These are phyloP conservation scores for Tillandsia fasciculata DNA, from an alignment of 176 grass and related monocot genomes.

Conservation along the genomic window DNA sequence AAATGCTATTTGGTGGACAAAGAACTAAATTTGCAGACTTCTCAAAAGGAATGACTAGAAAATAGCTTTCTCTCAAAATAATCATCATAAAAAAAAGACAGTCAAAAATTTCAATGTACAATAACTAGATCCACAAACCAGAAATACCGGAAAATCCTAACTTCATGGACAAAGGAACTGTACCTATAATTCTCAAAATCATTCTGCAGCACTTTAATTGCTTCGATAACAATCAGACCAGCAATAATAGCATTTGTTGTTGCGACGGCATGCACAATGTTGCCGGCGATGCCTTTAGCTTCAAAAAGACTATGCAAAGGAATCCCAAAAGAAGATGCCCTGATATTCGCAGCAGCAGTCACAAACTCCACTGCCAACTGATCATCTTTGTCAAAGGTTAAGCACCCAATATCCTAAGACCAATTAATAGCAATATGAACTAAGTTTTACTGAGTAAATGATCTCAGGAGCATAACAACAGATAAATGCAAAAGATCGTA, in stretches of 20 bases:
- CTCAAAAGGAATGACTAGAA: neutral
- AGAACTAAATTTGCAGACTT: slow-evolving; percentile 6
- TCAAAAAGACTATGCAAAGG: slow-evolving; percentile 89
- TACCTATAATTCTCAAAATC: slow-evolving; percentile 77
- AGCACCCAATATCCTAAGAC: slow-evolving; percentile 71
- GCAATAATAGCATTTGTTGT: slow-evolving; percentile 97
- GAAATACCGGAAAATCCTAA: too few species aligned
- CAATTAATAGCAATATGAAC: neutral
- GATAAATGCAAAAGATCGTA: slow-evolving; percentile 8
- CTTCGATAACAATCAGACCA: slow-evolving; percentile 95
- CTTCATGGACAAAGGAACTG: neutral
- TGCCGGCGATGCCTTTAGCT: slow-evolving; percentile 98
- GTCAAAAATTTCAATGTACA: too few species aligned
- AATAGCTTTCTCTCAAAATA: too few species aligned
- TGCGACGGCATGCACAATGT: slow-evolving; percentile 98
- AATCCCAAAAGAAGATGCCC: slow-evolving; percentile 92
- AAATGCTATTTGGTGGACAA: neutral
- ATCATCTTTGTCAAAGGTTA: slow-evolving; percentile 97
- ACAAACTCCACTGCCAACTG: slow-evolving; percentile 94
- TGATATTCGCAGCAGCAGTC: slow-evolving; percentile 91
- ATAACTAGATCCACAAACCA: too few species aligned
- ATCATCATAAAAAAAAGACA: neutral
- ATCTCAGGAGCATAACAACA: neutral
- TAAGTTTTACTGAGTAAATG: neutral
- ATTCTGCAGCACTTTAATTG: slow-evolving; percentile 77